Conservation (phyloP, 345 rosid genomes). For the Populus davidiana region DNA sequence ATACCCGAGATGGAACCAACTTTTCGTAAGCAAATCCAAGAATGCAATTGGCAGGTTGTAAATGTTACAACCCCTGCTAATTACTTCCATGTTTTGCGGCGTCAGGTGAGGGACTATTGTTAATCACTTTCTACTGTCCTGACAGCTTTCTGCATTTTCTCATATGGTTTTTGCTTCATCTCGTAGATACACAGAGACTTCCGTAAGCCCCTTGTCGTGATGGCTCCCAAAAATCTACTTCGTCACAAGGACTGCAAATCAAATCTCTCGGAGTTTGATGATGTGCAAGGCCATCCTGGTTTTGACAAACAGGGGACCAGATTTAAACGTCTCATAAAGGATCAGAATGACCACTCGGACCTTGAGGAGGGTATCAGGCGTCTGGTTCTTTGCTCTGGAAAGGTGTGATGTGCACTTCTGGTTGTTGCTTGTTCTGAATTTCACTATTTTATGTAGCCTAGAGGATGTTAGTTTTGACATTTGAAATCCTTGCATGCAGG, state of each 20-base stretch:
- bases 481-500: slow-evolving; percentile 13
- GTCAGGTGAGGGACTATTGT: slow-evolving; percentile 48
- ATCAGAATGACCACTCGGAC: slow-evolving; percentile 73
- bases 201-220: slow-evolving; percentile 84
- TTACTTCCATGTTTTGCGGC: slow-evolving; percentile 77
- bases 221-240: slow-evolving; percentile 89
- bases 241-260: slow-evolving; percentile 93
- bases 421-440: background rate
- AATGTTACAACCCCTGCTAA: slow-evolving; percentile 88
- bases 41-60: slow-evolving; percentile 86
- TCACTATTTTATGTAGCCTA: background rate
- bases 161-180: background rate
- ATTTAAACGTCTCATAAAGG: slow-evolving; percentile 87
- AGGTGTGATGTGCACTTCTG: slow-evolving; percentile 36
- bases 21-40: slow-evolving; percentile 72
- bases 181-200: slow-evolving; percentile 76
- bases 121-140: background rate
- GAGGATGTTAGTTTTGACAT: background rate
- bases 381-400: slow-evolving; percentile 89
- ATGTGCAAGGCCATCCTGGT: slow-evolving; percentile 92
- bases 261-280: slow-evolving; percentile 89
- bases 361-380: slow-evolving; percentile 85
- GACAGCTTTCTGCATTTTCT: background rate
- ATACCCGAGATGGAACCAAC: slow-evolving; percentile 86
- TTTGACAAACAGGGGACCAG: slow-evolving; percentile 96